Evolutionary conservation across 2,329 filamentous ascomycete species (phyloP).

Genomic region (Teratosphaeria viscida): DNA sequence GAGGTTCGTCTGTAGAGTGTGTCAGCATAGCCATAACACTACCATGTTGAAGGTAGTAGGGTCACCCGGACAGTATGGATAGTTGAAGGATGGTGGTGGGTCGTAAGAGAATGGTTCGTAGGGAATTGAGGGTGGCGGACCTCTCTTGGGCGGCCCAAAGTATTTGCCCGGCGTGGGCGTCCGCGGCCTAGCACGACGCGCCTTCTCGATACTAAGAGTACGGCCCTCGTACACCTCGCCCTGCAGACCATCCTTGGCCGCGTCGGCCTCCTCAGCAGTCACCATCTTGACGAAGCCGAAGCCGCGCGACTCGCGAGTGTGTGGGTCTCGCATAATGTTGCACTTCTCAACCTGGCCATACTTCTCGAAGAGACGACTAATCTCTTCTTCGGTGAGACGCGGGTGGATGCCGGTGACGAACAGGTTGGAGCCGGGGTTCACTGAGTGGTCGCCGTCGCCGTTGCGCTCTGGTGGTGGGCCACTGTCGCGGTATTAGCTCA

Average conservation of each 20-base stretch:
- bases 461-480: constrained; percentile 27
- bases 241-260: constrained; percentile 90
- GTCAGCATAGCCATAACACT: constrained; percentile 12
- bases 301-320: constrained; percentile 95
- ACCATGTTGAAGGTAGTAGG: constrained; percentile 4
- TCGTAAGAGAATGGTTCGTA: constrained; percentile 1
- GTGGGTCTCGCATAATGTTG: constrained; percentile 98
- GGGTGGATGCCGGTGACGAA: constrained; percentile 98
- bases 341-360: constrained; percentile 98
- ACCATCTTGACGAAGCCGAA: constrained; percentile 99
- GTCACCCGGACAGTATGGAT: constrained; percentile 7
- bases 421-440: constrained; percentile 93
- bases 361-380: constrained; percentile 93
- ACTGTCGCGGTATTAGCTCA: constrained; percentile 23
- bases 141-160: constrained; percentile 90
- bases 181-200: constrained; percentile 83
- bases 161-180: constrained; percentile 98
- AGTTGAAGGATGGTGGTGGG: not conserved
- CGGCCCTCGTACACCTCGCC: constrained; percentile 91
- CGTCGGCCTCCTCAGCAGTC: constrained; percentile 86
- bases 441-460: constrained; percentile 55
- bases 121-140: constrained; percentile 8
- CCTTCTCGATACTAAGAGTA: constrained; percentile 97
- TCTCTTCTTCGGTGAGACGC: constrained; percentile 76
- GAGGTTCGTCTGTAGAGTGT: constrained; percentile 31